Percentiles rank a stretch among this genome's conserved stretches.
These are phyloP conservation scores for Penicillium sp. DNA, from an alignment of 2,329 filamentous ascomycete species.

Conservation along the genomic window DNA sequence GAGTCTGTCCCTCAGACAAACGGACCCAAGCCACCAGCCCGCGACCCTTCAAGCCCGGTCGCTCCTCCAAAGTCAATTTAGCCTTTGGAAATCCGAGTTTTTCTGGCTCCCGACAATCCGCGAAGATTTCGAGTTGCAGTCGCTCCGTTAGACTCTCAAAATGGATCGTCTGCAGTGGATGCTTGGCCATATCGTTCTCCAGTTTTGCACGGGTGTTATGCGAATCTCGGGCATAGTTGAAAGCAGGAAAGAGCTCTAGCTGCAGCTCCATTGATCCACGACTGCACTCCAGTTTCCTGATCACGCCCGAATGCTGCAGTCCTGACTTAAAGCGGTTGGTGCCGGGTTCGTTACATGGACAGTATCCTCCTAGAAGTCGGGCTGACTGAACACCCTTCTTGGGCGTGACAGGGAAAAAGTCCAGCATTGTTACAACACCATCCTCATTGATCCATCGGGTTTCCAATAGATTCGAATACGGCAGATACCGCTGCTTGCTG, in stretches of 20 bases:
- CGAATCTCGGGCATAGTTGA: constrained; percentile 65
- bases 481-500: constrained; percentile 75
- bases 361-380: constrained; percentile 34
- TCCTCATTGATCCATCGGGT: constrained; percentile 76
- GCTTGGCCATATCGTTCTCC: constrained; percentile 37
- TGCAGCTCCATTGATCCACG: constrained; percentile 65
- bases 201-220: constrained; percentile 47
- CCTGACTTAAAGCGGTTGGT: constrained; percentile 51
- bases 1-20: constrained; percentile 64
- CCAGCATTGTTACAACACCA: constrained; percentile 69
- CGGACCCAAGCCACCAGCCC: constrained; percentile 62
- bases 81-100: constrained; percentile 51
- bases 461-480: constrained; percentile 71
- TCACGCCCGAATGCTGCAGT: constrained; percentile 51
- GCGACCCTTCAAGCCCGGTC: constrained; percentile 57
- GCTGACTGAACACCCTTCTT: constrained; percentile 48
- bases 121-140: constrained; percentile 66
- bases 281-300: constrained; percentile 70
- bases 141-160: constrained; percentile 61
- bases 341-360: constrained; percentile 38
- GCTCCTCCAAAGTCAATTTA: constrained; percentile 55
- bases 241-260: constrained; percentile 70
- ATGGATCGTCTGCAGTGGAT: constrained; percentile 59
- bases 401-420: constrained; percentile 73
- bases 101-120: constrained; percentile 58